A percentile compares a stretch with the other conserved stretches of the same genome.
These are phyloP conservation scores for Saprolegnia parasitica DNA, from an alignment of 352 stramenopile genomes.

Conservation along the genomic window DNA sequence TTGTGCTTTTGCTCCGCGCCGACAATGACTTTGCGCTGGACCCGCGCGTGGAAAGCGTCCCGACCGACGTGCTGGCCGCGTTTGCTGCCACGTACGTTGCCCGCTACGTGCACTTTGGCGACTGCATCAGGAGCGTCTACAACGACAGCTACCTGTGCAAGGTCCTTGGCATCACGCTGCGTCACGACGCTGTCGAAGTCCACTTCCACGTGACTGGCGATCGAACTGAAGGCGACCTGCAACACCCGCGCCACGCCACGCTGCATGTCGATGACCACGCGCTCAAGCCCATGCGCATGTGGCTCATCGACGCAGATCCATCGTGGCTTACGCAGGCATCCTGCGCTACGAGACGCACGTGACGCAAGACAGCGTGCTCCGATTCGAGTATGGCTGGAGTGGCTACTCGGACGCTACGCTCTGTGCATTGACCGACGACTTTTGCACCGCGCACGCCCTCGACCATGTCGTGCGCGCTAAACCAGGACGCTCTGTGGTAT, in stretches of 20 bases:
- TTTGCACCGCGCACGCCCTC: background rate
- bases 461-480: background rate
- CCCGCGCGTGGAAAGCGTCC: background rate
- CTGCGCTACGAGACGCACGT: background rate
- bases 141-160: conserved; percentile 8
- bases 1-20: background rate
- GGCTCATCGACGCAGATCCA: background rate
- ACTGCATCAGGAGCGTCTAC: background rate
- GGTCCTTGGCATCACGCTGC: background rate
- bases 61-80: background rate
- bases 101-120: background rate
- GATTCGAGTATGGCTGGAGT: background rate
- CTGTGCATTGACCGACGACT: conserved; percentile 5
- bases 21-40: background rate
- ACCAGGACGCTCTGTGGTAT: no score
- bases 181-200: background rate
- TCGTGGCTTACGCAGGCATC: background rate
- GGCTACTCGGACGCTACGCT: background rate
- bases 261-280: background rate
- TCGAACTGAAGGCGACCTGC: background rate
- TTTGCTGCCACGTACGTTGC: background rate
- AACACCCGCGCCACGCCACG: background rate
- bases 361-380: background rate
- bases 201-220: background rate
- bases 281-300: background rate